A percentile compares a stretch with the other conserved stretches of the same genome.
Evolutionary conservation across 192 early-diverging fungal species (phyloP).

Genomic region (Coemansia furcata): DNA sequence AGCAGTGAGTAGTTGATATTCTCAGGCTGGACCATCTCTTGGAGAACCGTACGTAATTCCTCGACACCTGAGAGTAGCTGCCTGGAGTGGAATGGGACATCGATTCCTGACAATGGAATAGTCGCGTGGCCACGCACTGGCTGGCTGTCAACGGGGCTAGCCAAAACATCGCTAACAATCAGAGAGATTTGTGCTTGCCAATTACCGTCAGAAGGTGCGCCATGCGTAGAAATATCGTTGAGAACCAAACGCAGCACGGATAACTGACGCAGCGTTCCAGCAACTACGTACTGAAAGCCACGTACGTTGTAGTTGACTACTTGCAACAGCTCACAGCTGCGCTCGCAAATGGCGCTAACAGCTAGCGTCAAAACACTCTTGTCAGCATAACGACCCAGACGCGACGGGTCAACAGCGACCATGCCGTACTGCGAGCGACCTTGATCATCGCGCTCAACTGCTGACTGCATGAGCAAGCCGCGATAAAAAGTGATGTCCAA

Average conservation of each 20-base stretch:
- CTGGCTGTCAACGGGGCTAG: slow-evolving; percentile 56
- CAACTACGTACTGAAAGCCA: slow-evolving; percentile 89
- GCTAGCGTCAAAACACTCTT: slow-evolving; percentile 68
- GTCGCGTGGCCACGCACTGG: slow-evolving; percentile 82
- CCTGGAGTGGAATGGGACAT: slow-evolving; percentile 88
- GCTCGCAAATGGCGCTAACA: slow-evolving; percentile 71
- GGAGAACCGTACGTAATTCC: slow-evolving; percentile 81
- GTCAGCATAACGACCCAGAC: slow-evolving; percentile 70
- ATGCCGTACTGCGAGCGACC: slow-evolving; percentile 91
- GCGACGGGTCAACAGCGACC: slow-evolving; percentile 87
- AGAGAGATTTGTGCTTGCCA: slow-evolving; percentile 73
- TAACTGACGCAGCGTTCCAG: slow-evolving; percentile 75
- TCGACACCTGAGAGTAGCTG: slow-evolving; percentile 79
- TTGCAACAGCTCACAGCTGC: slow-evolving; percentile 69
- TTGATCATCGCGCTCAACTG: slow-evolving; percentile 72
- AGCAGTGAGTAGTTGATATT: slow-evolving; percentile 66
- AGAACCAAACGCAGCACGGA: slow-evolving; percentile 78
- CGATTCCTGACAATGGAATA: slow-evolving; percentile 84
- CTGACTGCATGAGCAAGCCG: slow-evolving; percentile 95
- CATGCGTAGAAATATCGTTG: slow-evolving; percentile 73
- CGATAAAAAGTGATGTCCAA: slow-evolving; percentile 92
- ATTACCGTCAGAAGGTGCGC: slow-evolving; percentile 68
- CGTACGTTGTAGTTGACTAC: slow-evolving; percentile 96
- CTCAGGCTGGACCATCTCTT: slow-evolving; percentile 68
- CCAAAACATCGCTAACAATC: slow-evolving; percentile 64